Conservation (phyloP, 1,284 basidiomycete species). For the Apiotrichum laibachii region DNA sequence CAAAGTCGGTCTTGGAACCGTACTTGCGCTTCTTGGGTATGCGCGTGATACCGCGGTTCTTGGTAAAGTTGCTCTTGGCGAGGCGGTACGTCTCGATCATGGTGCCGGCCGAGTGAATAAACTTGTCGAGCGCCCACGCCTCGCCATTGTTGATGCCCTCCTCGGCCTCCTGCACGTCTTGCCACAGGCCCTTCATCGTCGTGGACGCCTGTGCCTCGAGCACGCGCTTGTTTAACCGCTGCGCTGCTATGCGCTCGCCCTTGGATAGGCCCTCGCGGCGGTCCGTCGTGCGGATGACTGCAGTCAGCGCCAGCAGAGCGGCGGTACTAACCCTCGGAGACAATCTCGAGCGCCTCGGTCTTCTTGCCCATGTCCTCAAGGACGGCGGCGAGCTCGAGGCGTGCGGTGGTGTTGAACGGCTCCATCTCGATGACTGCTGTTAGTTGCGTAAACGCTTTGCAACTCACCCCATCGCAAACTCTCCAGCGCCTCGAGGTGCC, state of each 20-base stretch:
- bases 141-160: constrained; percentile 44
- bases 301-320: neutral
- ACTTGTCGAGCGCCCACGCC: constrained; percentile 55
- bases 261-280: constrained; percentile 20
- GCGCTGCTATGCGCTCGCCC: constrained; percentile 27
- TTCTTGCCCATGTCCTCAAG: constrained; percentile 76
- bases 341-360: constrained; percentile 75
- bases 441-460: neutral
- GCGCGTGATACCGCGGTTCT: constrained; percentile 56
- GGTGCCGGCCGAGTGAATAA: constrained; percentile 78
- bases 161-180: constrained; percentile 50
- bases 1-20: constrained; percentile 28
- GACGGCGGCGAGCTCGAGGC: constrained; percentile 83
- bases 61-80: constrained; percentile 76
- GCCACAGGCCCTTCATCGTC: constrained; percentile 48
- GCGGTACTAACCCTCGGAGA: constrained; percentile 67
- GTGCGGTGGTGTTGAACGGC: constrained; percentile 71
- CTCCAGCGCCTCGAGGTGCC: constrained; percentile 70
- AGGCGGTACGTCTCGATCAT: constrained; percentile 84
- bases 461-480: constrained; percentile 73
- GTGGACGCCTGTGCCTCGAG: constrained; percentile 41
- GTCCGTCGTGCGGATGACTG: constrained; percentile 28
- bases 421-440: constrained; percentile 67
- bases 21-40: constrained; percentile 32
- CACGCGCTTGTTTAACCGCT: constrained; percentile 34